phyloP scores from a whole-genome alignment of 129 eudicot genomes.

The Chrysanthemum seticuspe region DNA sequence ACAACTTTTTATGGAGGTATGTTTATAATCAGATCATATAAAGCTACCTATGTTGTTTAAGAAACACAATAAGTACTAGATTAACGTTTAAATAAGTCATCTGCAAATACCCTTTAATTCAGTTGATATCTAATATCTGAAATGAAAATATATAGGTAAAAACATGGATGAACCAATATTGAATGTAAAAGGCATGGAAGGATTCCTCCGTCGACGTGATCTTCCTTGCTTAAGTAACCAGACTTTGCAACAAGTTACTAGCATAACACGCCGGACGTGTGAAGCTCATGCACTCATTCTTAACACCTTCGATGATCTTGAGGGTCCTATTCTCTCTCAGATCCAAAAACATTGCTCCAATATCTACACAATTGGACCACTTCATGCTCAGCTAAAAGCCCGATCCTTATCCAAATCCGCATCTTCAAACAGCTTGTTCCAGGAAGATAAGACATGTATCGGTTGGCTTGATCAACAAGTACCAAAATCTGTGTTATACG shows the following conservation, averaged over 20 bases:
- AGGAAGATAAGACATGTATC: slow-evolving; percentile 53
- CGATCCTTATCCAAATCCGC: slow-evolving; percentile 21
- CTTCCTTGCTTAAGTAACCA: slow-evolving; percentile 40
- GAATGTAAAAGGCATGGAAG: slow-evolving; percentile 52
- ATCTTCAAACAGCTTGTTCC: slow-evolving; percentile 47
- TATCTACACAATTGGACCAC: slow-evolving; percentile 61
- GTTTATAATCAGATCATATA: too few relatives aligned
- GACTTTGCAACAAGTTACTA: slow-evolving; percentile 8
- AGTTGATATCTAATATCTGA: not conserved
- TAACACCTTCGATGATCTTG: slow-evolving; percentile 67
- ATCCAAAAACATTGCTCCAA: slow-evolving; percentile 40
- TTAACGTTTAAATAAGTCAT: too few relatives aligned
- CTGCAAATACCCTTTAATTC: too few relatives aligned
- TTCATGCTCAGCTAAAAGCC: slow-evolving; percentile 49
- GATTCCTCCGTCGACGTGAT: slow-evolving; percentile 54
- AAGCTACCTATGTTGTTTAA: too few relatives aligned
- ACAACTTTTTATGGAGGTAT: too few relatives aligned
- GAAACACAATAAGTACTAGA: too few relatives aligned
- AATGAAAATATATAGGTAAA: slow-evolving; percentile 24
- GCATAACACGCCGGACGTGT: slow-evolving; percentile 5
- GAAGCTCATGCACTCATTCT: slow-evolving; percentile 45
- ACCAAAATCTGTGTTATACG: slow-evolving; percentile 49
- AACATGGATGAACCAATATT: slow-evolving; percentile 41
- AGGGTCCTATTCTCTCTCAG: slow-evolving; percentile 46
- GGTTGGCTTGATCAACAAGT: slow-evolving; percentile 53